Base-by-base conservation (phyloP, 352 stramenopile genomes). In the Globisporangium radiosum region DNA sequence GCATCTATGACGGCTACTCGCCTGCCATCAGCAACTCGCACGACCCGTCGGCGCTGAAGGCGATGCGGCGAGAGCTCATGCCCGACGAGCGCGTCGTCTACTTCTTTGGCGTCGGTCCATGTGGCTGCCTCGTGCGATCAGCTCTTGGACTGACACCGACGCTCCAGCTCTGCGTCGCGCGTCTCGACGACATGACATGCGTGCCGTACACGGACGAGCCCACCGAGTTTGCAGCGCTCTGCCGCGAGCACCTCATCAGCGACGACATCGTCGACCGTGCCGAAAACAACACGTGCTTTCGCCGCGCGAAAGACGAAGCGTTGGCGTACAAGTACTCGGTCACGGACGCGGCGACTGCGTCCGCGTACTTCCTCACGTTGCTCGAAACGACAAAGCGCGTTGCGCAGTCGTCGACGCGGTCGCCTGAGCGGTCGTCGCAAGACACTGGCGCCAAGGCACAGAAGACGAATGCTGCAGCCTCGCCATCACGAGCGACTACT, bases 51-150 rank as follows among this genome's bases (percentile, higher is more conserved):
- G 43, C 57, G 4, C 55, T 92, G 36, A 69, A 74, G 19, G 52
- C 50, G 10, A 39, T n/a, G 44, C 88, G 88, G 51, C 79, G 79
- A 4, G 70, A 62, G 60, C 66, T 88, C n/a, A 74, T 87, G 55
- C 43, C 33, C 3, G 85, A 92, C 54, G 82, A 94, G 62, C 72
- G 73, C 61, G 61, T 94, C n/a, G 56, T 94, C 47, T 85, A 83
- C 63, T 92, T 92, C 70, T 88, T 94, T 51, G 85, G 85, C 48
- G 74, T 92, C 25, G 72, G 70, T 2, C 63, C 68, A n/a, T 55
- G 52, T 13, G 71, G 68, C 11, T 72, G 62, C 40, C 70, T 68
- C 39, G 68, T 70, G n/a, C 55, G 55, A 13, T 64, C 57, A 25
- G 55, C 55, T 4, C 19, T 48, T 1, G 67, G 73, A 3, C 57